phyloP scores from a whole-genome alignment of 1,139 yeast species.

The Sugiyamaella grinbergsii region DNA sequence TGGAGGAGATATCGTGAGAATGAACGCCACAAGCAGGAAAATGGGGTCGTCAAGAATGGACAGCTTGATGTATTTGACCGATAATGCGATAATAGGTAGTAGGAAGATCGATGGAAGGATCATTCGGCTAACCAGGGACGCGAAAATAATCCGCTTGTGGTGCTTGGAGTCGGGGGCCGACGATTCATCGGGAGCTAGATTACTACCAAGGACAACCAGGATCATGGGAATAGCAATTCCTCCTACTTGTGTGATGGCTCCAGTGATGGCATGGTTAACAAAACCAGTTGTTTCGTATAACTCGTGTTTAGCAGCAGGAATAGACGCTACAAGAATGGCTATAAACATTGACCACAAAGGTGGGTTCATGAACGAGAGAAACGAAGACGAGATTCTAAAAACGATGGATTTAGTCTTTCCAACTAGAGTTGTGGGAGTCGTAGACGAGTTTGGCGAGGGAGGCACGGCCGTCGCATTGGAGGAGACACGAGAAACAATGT shows the following conservation, averaged over 20 bases:
- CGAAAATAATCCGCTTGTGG: constrained; percentile 60
- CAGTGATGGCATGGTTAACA: constrained; percentile 72
- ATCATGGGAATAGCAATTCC: constrained; percentile 84
- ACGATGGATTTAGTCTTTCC: constrained; percentile 3
- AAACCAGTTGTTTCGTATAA: constrained; percentile 68
- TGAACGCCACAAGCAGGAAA: constrained; percentile 72
- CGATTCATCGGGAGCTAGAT: constrained; percentile 45
- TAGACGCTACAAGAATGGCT: constrained; percentile 80
- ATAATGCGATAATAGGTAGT: constrained; percentile 65
- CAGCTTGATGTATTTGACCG: constrained; percentile 64
- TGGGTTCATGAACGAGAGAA: constrained; percentile 76
- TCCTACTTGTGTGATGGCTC: constrained; percentile 78
- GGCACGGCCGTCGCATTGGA: not conserved
- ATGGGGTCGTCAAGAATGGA: constrained; percentile 84
- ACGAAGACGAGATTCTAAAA: constrained; percentile 4
- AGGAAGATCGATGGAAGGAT: constrained; percentile 68
- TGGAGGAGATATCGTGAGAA: constrained; percentile 78
- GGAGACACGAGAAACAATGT: too few relatives aligned
- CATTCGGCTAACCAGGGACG: constrained; percentile 74
- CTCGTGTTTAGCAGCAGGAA: constrained; percentile 65
- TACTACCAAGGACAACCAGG: constrained; percentile 62
- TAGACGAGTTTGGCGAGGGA: not conserved
- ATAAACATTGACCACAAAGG: constrained; percentile 91
- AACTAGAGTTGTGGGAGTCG: not conserved
- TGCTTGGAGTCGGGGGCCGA: constrained; percentile 53